These are phyloP conservation scores for Boletus coccyginus DNA, from an alignment of 768 basidiomycete species.

Conservation along the genomic window DNA sequence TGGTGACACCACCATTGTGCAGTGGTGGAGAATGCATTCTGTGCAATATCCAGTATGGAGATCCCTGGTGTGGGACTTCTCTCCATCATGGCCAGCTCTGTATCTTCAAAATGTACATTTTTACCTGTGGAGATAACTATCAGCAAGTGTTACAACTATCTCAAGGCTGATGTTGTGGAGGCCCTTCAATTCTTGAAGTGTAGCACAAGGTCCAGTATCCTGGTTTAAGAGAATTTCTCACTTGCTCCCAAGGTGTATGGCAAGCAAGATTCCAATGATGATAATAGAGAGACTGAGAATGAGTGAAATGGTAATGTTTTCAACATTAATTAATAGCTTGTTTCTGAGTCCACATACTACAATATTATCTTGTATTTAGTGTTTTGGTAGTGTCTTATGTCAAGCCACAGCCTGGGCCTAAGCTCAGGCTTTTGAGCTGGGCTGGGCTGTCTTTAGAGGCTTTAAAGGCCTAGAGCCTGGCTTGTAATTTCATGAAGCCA, in stretches of 20 bases:
- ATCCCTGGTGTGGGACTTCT: conserved; percentile 1
- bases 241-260: neutral
- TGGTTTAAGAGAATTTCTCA: neutral
- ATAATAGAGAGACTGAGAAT: neutral
- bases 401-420: neutral
- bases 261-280: neutral
- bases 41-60: neutral
- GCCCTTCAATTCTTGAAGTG: conserved; percentile 5
- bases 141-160: neutral
- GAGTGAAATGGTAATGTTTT: conserved; percentile 3
- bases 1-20: neutral
- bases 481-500: neutral
- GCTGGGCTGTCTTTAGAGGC: neutral
- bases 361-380: neutral
- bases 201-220: neutral
- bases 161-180: conserved; percentile 1
- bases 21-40: conserved; percentile 5
- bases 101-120: neutral
- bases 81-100: conserved; percentile 5
- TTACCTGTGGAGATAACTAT: conserved; percentile 8
- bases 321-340: too few species aligned
- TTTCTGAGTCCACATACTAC: neutral
- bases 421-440: neutral
- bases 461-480: neutral
- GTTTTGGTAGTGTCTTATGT: neutral